Evolutionary conservation across 495 filamentous ascomycete species (phyloP).

Genomic region (Xylaria nigripes): DNA sequence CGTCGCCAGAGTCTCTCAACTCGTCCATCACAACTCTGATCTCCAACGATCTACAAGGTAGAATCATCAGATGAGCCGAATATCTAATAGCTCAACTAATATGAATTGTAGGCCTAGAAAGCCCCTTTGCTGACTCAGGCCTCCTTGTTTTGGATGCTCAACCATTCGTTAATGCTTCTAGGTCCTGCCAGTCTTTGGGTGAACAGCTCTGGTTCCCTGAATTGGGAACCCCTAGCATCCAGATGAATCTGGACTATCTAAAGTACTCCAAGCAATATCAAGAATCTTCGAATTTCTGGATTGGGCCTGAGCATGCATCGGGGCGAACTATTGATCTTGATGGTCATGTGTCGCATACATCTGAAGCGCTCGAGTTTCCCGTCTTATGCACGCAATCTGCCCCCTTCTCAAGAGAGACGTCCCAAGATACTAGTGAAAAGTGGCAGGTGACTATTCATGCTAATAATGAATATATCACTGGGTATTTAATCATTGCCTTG

Average conservation of each 20-base stretch:
- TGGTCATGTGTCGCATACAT: conserved; percentile 16
- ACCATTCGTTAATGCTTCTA: conserved; percentile 19
- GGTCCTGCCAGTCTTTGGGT: conserved; percentile 29
- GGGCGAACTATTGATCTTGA: conserved; percentile 19
- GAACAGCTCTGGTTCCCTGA: conserved; percentile 39
- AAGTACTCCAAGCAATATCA: conserved; percentile 20
- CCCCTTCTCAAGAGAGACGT: conserved; percentile 33
- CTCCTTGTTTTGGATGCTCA: conserved; percentile 32
- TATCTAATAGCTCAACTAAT: conserved; percentile 6
- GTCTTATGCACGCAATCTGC: conserved; percentile 41
- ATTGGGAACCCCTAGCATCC: conserved; percentile 26
- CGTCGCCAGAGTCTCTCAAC: conserved; percentile 29
- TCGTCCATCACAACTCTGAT: conserved; percentile 32
- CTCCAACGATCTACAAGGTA: conserved; percentile 38
- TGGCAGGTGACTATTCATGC: conserved; percentile 39
- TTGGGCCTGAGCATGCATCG: conserved; percentile 16
- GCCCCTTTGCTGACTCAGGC: conserved; percentile 31
- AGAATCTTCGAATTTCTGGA: conserved; percentile 31
- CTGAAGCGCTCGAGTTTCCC: conserved; percentile 14
- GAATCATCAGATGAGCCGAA: background rate
- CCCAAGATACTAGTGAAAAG: conserved; percentile 30
- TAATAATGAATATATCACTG: conserved; percentile 37
- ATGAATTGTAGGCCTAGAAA: conserved; percentile 22
- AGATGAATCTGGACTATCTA: conserved; percentile 35
- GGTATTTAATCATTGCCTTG: conserved; percentile 20